These are phyloP conservation scores for Leccinum pachyderme DNA, from an alignment of 1,284 basidiomycete species.

Conservation along the genomic window DNA sequence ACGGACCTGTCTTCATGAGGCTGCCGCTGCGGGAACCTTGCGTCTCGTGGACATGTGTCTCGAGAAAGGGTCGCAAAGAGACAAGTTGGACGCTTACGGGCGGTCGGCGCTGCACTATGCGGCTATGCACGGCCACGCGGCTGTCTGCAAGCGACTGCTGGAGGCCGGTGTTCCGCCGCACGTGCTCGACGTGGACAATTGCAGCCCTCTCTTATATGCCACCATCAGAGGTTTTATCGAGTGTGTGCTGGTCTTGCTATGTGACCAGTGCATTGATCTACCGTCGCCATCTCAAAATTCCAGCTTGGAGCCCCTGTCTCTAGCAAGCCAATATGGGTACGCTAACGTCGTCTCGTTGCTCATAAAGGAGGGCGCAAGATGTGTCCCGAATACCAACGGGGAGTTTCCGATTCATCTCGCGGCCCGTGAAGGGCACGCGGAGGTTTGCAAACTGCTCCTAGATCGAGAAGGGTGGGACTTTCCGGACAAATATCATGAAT, in stretches of 20 bases:
- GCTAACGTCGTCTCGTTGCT: slow-evolving; percentile 72
- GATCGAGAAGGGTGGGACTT: slow-evolving; percentile 79
- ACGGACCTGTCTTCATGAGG: slow-evolving; percentile 93
- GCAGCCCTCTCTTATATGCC: slow-evolving; percentile 91
- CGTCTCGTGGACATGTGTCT: slow-evolving; percentile 86
- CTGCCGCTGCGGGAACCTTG: slow-evolving; percentile 80
- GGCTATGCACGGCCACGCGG: slow-evolving; percentile 87
- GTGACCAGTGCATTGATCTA: slow-evolving; percentile 56
- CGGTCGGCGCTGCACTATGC: slow-evolving; percentile 95
- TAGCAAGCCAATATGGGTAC: slow-evolving; percentile 91
- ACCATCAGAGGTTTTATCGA: slow-evolving; percentile 84
- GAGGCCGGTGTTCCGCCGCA: slow-evolving; percentile 65
- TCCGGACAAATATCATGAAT: slow-evolving; percentile 95
- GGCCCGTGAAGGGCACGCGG: slow-evolving; percentile 89
- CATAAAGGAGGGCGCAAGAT: slow-evolving; percentile 75
- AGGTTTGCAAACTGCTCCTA: slow-evolving; percentile 81
- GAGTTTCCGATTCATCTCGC: slow-evolving; percentile 98
- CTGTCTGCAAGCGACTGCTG: slow-evolving; percentile 77
- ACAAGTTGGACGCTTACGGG: slow-evolving; percentile 84
- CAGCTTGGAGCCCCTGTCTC: slow-evolving; percentile 85
- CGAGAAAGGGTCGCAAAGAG: slow-evolving; percentile 63
- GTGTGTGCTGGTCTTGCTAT: slow-evolving; percentile 78
- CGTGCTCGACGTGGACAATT: slow-evolving; percentile 89
- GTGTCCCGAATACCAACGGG: slow-evolving; percentile 88
- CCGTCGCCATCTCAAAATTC: slow-evolving; percentile 42